phyloP scores from a whole-genome alignment of 208 protist genomes.

The Leptomonas seymouri region DNA sequence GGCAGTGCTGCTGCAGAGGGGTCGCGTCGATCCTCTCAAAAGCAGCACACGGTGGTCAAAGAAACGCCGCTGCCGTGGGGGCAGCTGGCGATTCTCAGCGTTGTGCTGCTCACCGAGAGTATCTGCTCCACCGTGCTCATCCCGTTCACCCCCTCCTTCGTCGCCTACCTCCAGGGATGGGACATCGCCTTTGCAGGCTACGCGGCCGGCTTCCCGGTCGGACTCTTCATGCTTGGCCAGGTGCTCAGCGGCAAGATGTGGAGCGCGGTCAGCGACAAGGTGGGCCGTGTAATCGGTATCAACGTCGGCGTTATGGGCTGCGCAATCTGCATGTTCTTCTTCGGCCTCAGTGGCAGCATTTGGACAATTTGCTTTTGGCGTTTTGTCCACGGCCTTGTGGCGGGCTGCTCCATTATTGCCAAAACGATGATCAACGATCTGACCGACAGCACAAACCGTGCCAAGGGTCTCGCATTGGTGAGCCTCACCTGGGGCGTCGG shows the following conservation, averaged over 20 bases:
- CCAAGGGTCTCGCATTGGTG: conserved; percentile 96
- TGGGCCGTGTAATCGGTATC: conserved; percentile 67
- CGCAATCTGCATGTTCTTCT: conserved; percentile 62
- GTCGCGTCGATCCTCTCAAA: background rate
- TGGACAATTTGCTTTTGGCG: conserved; percentile 63
- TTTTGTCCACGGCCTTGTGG: conserved; percentile 74
- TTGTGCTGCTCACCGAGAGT: conserved; percentile 77
- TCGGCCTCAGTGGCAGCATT: conserved; percentile 69
- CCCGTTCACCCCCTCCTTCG: conserved; percentile 73
- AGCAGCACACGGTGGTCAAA: conserved; percentile 11
- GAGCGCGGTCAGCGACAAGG: conserved; percentile 67
- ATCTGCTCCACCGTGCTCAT: conserved; percentile 78
- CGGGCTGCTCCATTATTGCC: conserved; percentile 69
- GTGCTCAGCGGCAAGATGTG: conserved; percentile 74
- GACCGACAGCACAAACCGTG: conserved; percentile 74
- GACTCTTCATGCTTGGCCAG: conserved; percentile 85
- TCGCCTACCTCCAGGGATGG: conserved; percentile 53
- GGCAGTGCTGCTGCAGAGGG: background rate
- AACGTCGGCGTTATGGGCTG: conserved; percentile 53
- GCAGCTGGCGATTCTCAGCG: conserved; percentile 58
- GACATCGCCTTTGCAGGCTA: conserved; percentile 52
- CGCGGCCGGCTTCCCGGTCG: conserved; percentile 63
- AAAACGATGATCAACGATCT: conserved; percentile 87
- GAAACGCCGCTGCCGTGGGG: conserved; percentile 65
- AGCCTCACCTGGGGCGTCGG: conserved; percentile 91